Evolutionary conservation across 2,329 filamentous ascomycete species (phyloP), one percentile per base, ranked within the genome.

Genomic region (Didymella arachidicola): DNA sequence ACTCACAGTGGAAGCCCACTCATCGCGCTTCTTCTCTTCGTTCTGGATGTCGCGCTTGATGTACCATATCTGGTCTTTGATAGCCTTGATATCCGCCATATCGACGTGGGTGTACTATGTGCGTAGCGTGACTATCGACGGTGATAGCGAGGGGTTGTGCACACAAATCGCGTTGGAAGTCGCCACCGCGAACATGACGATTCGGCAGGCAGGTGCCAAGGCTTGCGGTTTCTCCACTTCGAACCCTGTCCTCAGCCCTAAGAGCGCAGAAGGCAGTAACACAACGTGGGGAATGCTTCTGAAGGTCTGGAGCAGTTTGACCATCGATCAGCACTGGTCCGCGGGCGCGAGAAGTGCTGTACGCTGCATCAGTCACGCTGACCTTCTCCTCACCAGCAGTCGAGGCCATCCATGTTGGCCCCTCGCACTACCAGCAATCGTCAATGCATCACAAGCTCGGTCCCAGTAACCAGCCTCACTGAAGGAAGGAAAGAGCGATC

Each of bases 81-180:
- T 62, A 12, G 66, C 62, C 59, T 71, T 67, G 56, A 67, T 57
- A 18, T 74, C 68, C 7, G 69, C 65, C 68, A 71, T 72, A 19
- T 34, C 62, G 16, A 10, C 53, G 12, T 12, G 8, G 4, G 6
- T 16, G 30, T 11, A 3, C 16, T 32, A 18, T 12, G 12, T 10
- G 25, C 5, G 27, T 26, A 10, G 38, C 14, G 26, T 7, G 16
- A 14, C 18, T 46, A 25, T 39, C 1, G 12, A 44, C 14, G 47
- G 59, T 47, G 44, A 29, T 44, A 45, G 27, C 29, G 49, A 30
- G 19, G 29, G 30, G 29, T 32, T 10, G 19, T 22, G 45, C 26
- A 11, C 27, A 22, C 42, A 34, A 47, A 54, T 54, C 25, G 55
- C 60, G 30, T 54, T 48, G 22, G 52, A 53, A 51, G 43, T 60